Evolutionary conservation across 768 basidiomycete species (phyloP).

Genomic region (Infundibulicybe gibba): DNA sequence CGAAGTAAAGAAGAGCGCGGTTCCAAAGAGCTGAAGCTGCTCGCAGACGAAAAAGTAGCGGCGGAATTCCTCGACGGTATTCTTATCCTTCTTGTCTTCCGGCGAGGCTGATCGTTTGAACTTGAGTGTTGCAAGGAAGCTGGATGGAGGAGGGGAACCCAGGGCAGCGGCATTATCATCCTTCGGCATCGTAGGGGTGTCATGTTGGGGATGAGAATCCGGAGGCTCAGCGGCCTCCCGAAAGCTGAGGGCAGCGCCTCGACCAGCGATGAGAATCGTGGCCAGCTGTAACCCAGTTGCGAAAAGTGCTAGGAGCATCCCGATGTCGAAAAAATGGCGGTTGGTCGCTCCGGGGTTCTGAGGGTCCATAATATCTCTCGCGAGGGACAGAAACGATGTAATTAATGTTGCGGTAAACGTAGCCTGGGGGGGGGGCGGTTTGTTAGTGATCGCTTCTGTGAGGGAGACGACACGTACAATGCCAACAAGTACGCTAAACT

Average conservation of each 20-base stretch:
- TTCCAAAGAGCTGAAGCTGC: constrained; percentile 27
- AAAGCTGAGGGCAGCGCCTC: constrained; percentile 20
- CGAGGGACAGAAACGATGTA: constrained; percentile 20
- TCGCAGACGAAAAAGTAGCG: constrained; percentile 24
- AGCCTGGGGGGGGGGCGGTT: constrained; percentile 13
- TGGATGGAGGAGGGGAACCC: too few relatives aligned
- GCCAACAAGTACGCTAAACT: constrained; percentile 23
- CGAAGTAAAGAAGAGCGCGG: constrained; percentile 20
- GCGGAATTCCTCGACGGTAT: constrained; percentile 9
- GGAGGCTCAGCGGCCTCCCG: constrained; percentile 7
- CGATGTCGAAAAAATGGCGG: constrained; percentile 20
- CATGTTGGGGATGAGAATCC: background rate
- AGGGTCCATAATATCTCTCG: constrained; percentile 13
- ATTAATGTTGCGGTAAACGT: constrained; percentile 26
- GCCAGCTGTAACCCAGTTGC: constrained; percentile 25
- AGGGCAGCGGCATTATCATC: background rate
- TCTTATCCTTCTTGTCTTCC: too few relatives aligned
- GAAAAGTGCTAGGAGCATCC: constrained; percentile 26
- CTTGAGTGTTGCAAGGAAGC: constrained; percentile 1
- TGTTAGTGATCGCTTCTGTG: background rate
- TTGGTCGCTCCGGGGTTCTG: constrained; percentile 4
- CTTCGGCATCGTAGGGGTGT: background rate
- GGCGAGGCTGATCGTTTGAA: constrained; percentile 7
- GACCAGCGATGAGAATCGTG: constrained; percentile 25
- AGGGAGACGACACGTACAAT: constrained; percentile 13